These are phyloP conservation scores for Sarcodon aspratus DNA, from an alignment of 768 basidiomycete genomes.

Conservation along the genomic window DNA sequence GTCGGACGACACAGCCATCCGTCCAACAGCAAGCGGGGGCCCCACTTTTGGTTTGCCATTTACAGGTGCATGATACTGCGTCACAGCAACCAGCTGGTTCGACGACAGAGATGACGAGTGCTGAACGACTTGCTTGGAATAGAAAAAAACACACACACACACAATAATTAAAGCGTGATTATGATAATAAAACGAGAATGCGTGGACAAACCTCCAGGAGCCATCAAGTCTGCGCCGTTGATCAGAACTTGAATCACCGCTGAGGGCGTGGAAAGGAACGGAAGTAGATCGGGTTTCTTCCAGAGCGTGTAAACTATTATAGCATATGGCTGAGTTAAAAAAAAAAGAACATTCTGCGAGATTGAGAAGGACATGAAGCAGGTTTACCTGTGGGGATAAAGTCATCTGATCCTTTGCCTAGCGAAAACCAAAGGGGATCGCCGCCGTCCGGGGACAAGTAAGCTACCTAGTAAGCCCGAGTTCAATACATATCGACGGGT, in stretches of 20 bases:
- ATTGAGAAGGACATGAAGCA: too few species aligned
- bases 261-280: conserved; percentile 58
- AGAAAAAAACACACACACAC: too few species aligned
- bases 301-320: conserved; percentile 61
- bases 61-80: conserved; percentile 30
- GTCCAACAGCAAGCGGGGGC: conserved; percentile 63
- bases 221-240: conserved; percentile 83
- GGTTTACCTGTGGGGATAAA: conserved; percentile 58
- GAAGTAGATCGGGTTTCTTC: conserved; percentile 60
- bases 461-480: conserved; percentile 33
- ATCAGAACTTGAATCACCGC: conserved; percentile 61
- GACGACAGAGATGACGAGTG: conserved; percentile 29
- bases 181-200: neutral
- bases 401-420: conserved; percentile 56
- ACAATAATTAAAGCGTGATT: conserved; percentile 1
- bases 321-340: neutral
- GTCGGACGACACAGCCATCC: conserved; percentile 47
- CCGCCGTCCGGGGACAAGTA: conserved; percentile 56
- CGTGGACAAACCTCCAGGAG: conserved; percentile 61
- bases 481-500: neutral
- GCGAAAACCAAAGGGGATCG: conserved; percentile 70
- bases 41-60: conserved; percentile 20
- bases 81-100: conserved; percentile 51
- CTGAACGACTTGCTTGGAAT: conserved; percentile 44
- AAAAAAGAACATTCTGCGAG: neutral